Evolutionary conservation across 345 rosid species (phyloP).

Genomic region (Aquilaria malaccensis): DNA sequence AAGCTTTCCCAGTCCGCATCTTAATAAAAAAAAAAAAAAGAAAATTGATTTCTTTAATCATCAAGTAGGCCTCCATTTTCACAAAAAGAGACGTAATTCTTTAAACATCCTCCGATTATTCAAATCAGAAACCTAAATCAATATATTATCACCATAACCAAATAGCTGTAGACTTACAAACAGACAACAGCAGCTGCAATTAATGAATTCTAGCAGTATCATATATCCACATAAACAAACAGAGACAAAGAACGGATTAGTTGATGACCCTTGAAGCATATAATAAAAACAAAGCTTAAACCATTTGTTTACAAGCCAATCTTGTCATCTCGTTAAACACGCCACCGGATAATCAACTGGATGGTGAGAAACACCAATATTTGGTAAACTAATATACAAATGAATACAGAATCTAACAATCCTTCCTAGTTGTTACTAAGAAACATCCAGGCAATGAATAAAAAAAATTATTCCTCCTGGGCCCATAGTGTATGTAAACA

Average conservation of each 20-base stretch:
- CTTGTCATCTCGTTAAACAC: conserved; percentile 13
- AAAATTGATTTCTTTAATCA: conserved; percentile 30
- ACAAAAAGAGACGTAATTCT: conserved; percentile 21
- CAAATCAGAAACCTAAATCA: conserved; percentile 16
- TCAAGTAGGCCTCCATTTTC: conserved; percentile 24
- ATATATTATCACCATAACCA: conserved; percentile 18
- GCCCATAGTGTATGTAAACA: conserved; percentile 12
- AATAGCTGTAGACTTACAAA: conserved; percentile 20
- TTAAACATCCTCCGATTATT: conserved; percentile 17
- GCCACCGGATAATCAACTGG: conserved; percentile 5
- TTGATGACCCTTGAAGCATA: conserved; percentile 1
- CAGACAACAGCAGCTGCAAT: conserved; percentile 39
- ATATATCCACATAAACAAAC: conserved; percentile 10
- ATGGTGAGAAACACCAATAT: conserved; percentile 7
- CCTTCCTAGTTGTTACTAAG: conserved; percentile 9
- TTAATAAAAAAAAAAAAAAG: conserved; percentile 17
- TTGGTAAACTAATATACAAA: neutral
- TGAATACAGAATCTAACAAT: conserved; percentile 8
- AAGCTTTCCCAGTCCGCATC: conserved; percentile 17
- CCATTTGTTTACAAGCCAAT: neutral
- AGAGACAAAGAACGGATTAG: conserved; percentile 1
- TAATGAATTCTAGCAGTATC: conserved; percentile 20
- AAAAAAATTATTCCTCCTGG: conserved; percentile 18
- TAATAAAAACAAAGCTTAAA: neutral
- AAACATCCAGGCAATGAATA: conserved; percentile 16